Base-by-base conservation (phyloP, 2,329 filamentous ascomycete genomes). In the Pseudopyrenochaeta lycopersici region DNA sequence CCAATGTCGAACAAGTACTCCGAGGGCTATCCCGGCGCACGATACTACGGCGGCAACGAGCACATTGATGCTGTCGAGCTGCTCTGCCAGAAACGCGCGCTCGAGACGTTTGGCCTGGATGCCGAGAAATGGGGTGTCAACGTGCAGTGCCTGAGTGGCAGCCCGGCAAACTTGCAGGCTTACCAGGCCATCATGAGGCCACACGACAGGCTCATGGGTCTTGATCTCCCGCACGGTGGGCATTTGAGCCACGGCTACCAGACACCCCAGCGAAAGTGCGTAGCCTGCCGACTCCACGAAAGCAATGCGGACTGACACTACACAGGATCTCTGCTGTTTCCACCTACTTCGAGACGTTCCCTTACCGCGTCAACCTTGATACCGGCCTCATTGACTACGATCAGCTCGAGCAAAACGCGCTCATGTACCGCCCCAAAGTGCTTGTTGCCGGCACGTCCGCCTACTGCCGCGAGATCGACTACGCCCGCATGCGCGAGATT, bases 201-300 rank as follows among this genome's bases (percentile, higher is more conserved):
- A 52, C 94, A 98, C 79, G 95, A 97, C 67, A 90, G 95, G 73
- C 84, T 99, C 66, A 99, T 99, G 95, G 95, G 95, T 72, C 84
- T 97, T 67, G 93, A 97, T 76, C 87, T 97, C 50, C 93, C 93
- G 61, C 93, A 97, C 76, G 93, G 93, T 79, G 93, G 93, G 65
- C 93, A 97, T 81, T 84, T 97, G 81, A 92, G 89, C 77, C 95
- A 99, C 83, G 95, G 95, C 66, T 99, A 99, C 82, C 95, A 99
- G 82, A 98, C 91, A 30, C 91, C 95, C 29, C 88, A 89, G 74
- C 91, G 90, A 84, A 99, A 99, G 85, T 90, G 77, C 77, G 85
- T 80, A 46, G 20, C 29, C 11, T 2, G n/a, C 12, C 33, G 4
- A 23, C 18, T 12, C 6, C n/a, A n/a, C 1, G 10, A 27, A 20